These are phyloP conservation scores for Blastobotrys chiropterorum DNA, from an alignment of 805 yeast genomes.

Conservation along the genomic window DNA sequence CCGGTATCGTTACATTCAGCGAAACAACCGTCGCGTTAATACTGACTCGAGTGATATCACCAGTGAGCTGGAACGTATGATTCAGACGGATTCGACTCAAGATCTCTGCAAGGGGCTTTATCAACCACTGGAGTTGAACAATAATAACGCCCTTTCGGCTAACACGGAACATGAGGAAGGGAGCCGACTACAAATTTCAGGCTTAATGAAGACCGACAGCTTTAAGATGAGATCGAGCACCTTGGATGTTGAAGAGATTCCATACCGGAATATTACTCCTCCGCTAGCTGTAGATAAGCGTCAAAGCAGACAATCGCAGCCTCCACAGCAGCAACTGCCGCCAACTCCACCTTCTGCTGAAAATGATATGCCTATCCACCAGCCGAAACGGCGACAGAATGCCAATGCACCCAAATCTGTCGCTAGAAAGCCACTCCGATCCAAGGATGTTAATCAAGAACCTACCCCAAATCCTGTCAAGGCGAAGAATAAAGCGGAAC, in stretches of 20 bases:
- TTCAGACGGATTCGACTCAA: constrained; percentile 5
- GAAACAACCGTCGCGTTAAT: not conserved
- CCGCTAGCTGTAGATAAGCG: constrained; percentile 4
- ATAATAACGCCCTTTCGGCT: not conserved
- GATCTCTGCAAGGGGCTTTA: constrained; percentile 1
- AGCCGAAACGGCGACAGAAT: not conserved
- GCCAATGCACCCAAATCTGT: not conserved
- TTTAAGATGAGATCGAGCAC: constrained; percentile 13
- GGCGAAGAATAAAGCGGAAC: too few species aligned
- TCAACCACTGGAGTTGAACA: not conserved
- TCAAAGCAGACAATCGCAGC: not conserved
- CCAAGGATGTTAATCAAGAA: constrained; percentile 7
- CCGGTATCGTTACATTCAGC: not conserved
- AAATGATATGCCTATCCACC: not conserved
- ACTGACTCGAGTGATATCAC: not conserved
- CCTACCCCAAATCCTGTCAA: not conserved
- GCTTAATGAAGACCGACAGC: constrained; percentile 21
- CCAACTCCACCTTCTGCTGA: not conserved
- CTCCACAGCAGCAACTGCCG: constrained; percentile 3
- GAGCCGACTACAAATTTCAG: constrained; percentile 18
- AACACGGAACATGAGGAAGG: constrained; percentile 3
- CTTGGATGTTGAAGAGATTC: constrained; percentile 7
- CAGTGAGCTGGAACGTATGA: constrained; percentile 4
- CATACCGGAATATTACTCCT: constrained; percentile 4
- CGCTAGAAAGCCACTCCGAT: constrained; percentile 11